phyloP scores from a whole-genome alignment of 345 rosid species.

The Laguncularia racemosa region DNA sequence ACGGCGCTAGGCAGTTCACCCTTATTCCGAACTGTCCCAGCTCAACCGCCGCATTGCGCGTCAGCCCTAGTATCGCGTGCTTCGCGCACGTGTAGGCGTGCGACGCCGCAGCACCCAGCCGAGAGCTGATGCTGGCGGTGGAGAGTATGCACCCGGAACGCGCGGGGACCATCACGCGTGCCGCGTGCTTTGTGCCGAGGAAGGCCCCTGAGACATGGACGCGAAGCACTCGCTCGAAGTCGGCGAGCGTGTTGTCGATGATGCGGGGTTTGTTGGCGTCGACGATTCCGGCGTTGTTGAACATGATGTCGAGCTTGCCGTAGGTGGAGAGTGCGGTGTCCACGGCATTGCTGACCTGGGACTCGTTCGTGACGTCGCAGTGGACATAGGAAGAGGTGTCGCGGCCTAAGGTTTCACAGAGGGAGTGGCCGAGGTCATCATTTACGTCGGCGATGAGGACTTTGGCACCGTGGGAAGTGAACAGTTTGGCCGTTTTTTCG shows the following conservation, averaged over 20 bases:
- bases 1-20: conserved; percentile 46
- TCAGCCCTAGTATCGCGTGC: conserved; percentile 44
- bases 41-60: conserved; percentile 36
- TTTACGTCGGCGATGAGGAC: conserved; percentile 23
- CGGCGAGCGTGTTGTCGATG: conserved; percentile 24
- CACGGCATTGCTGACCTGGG: conserved; percentile 17
- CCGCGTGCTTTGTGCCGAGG: conserved; percentile 37
- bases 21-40: conserved; percentile 46
- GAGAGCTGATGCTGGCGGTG: conserved; percentile 24
- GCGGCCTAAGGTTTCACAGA: conserved; percentile 14
- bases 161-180: conserved; percentile 29
- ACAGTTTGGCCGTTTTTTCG: conserved; percentile 15
- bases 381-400: conserved; percentile 16
- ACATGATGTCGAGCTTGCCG: conserved; percentile 39
- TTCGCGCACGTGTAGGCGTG: conserved; percentile 41
- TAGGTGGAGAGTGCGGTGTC: conserved; percentile 20
- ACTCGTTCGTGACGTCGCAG: conserved; percentile 30
- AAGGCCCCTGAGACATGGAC: conserved; percentile 32
- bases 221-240: conserved; percentile 32
- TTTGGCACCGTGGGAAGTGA: conserved; percentile 23
- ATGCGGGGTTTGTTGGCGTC: conserved; percentile 21
- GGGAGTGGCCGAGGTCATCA: conserved; percentile 18
- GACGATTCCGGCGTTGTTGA: conserved; percentile 34
- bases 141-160: conserved; percentile 30
- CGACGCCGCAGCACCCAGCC: conserved; percentile 9